These are phyloP conservation scores for Acanthamoeba culbertsoni DNA, from an alignment of 208 protist genomes.

Conservation along the genomic window DNA sequence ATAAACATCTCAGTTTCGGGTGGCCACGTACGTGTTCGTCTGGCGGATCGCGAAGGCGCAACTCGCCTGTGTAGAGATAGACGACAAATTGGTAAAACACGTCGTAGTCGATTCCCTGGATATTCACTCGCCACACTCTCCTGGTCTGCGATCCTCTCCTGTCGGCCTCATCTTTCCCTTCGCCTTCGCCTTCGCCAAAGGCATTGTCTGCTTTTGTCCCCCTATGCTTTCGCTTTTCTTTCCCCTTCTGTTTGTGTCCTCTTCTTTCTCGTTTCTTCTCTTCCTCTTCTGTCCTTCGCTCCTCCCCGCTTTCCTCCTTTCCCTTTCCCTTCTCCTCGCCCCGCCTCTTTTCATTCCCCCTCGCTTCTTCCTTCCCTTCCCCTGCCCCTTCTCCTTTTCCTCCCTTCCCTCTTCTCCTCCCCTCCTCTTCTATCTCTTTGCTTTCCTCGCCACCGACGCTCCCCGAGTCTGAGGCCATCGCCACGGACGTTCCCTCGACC, in stretches of 20 bases:
- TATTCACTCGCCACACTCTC: not conserved
- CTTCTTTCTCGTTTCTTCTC: too few relatives aligned
- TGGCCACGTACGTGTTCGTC: not conserved
- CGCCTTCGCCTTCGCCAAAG: too few relatives aligned
- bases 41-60: slow-evolving; percentile 11
- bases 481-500: not conserved
- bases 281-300: too few relatives aligned
- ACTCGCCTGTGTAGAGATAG: slow-evolving; percentile 55
- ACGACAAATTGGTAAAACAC: slow-evolving; percentile 45
- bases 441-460: not conserved
- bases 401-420: not conserved
- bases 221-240: too few relatives aligned
- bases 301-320: too few relatives aligned
- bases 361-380: too few relatives aligned
- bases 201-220: too few relatives aligned
- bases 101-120: not conserved
- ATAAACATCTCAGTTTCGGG: not conserved
- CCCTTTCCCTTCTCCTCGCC: too few relatives aligned
- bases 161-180: not conserved
- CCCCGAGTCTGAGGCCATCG: not conserved
- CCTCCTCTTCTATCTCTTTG: not conserved
- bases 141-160: not conserved
- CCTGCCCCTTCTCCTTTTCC: not conserved
- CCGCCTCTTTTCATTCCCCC: too few relatives aligned
- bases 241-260: too few relatives aligned